Conservation (phyloP, 148 eudicot species). For the Drosera capensis region DNA sequence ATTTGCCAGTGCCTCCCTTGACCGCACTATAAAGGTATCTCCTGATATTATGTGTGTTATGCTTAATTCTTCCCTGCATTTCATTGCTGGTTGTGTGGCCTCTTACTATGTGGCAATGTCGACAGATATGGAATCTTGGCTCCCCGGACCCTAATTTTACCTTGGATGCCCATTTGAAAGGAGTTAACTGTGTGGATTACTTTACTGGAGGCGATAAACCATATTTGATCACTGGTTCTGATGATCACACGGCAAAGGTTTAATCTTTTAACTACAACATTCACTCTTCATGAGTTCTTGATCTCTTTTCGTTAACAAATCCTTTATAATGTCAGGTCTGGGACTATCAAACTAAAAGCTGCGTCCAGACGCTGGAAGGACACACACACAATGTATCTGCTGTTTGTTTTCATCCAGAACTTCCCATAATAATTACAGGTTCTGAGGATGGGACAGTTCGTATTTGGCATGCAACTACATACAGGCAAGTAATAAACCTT, state of each 20-base stretch:
- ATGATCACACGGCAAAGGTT: slow-evolving; percentile 95
- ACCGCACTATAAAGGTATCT: slow-evolving; percentile 78
- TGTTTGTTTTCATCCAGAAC: slow-evolving; percentile 82
- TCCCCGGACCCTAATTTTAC: slow-evolving; percentile 85
- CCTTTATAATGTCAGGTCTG: slow-evolving; percentile 47
- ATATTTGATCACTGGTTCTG: slow-evolving; percentile 80
- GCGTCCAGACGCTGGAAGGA: slow-evolving; percentile 89
- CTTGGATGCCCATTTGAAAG: slow-evolving; percentile 81
- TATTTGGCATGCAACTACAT: slow-evolving; percentile 83
- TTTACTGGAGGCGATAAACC: slow-evolving; percentile 86
- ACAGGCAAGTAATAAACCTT: slow-evolving; percentile 25
- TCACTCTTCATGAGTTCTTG: not conserved
- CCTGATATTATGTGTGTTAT: not conserved
- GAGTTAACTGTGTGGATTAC: slow-evolving; percentile 87
- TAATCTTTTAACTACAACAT: slow-evolving; percentile 3
- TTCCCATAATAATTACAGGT: slow-evolving; percentile 80
- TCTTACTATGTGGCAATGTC: not conserved
- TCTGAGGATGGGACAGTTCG: slow-evolving; percentile 92
- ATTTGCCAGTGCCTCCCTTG: slow-evolving; percentile 93
- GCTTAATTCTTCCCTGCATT: not conserved
- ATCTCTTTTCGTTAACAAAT: slow-evolving; percentile 4
- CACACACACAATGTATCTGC: slow-evolving; percentile 88
- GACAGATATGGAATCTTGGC: slow-evolving; percentile 90
- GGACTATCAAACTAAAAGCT: slow-evolving; percentile 86
- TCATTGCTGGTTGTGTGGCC: not conserved